Percentiles rank a stretch among this genome's conserved stretches.
These are phyloP conservation scores for Neoconidiobolus thromboides DNA, from an alignment of 371 early-diverging fungal genomes.

Conservation along the genomic window DNA sequence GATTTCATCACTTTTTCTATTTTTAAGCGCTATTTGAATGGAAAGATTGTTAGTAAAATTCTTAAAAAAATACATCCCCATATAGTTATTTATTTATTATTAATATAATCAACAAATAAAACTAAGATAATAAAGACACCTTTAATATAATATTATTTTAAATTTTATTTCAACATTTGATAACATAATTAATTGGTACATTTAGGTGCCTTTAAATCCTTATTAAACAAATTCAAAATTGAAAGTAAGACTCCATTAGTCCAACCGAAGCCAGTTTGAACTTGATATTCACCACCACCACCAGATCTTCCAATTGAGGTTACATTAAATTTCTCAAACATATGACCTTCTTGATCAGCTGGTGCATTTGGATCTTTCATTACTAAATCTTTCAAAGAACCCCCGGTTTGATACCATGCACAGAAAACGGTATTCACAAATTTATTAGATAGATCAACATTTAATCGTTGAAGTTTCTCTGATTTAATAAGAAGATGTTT, in stretches of 20 bases:
- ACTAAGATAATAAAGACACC: no score
- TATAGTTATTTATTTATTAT: no score
- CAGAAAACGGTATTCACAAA: constrained; percentile 42
- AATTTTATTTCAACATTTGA: no score
- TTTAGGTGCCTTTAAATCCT: constrained; percentile 9
- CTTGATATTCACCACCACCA: constrained; percentile 64
- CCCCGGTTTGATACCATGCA: constrained; percentile 53
- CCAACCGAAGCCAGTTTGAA: constrained; percentile 88
- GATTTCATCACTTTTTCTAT: no score
- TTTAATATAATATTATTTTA: no score
- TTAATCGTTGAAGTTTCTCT: constrained; percentile 11
- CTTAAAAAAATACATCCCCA: no score
- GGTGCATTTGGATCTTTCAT: constrained; percentile 7
- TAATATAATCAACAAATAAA: no score
- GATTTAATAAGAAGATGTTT: not conserved
- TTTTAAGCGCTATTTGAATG: no score
- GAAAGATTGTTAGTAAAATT: no score
- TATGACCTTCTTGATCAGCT: constrained; percentile 25
- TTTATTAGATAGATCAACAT: constrained; percentile 31
- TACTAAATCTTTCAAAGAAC: constrained; percentile 20
- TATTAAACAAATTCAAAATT: constrained; percentile 30
- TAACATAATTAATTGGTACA: not conserved
- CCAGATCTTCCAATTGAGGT: constrained; percentile 34
- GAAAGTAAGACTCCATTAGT: constrained; percentile 71
- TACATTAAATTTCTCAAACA: constrained; percentile 71